Evolutionary conservation across 2,329 filamentous ascomycete species (phyloP).

Genomic region (Emmonsia crescens): DNA sequence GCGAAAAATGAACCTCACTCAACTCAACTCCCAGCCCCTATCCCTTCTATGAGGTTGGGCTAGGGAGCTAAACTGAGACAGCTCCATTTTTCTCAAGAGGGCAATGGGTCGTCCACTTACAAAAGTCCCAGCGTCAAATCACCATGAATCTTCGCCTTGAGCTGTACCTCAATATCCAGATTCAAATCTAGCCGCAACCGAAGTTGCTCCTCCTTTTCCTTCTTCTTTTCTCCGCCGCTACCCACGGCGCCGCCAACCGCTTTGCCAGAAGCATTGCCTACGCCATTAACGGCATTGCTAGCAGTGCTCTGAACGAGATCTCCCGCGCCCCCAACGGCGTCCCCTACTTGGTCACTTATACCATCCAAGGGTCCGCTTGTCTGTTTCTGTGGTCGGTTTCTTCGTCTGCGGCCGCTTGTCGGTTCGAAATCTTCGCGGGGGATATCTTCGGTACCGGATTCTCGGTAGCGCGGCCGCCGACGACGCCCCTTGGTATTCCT

Average conservation of each 20-base stretch:
- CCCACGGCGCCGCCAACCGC: conserved; percentile 30
- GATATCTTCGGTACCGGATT: conserved; percentile 43
- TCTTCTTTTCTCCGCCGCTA: conserved; percentile 32
- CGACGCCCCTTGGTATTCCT: conserved; percentile 28
- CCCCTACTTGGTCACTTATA: conserved; percentile 47
- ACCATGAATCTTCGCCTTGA: conserved; percentile 77
- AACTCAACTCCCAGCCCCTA: not conserved
- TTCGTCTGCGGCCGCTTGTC: conserved; percentile 42
- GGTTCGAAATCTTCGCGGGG: conserved; percentile 44
- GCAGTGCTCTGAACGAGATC: conserved; percentile 43
- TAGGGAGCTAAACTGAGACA: not conserved
- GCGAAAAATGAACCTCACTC: not conserved
- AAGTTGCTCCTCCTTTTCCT: conserved; percentile 52
- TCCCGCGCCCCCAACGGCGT: conserved; percentile 41
- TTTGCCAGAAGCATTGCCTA: conserved; percentile 31
- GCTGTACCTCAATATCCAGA: conserved; percentile 70
- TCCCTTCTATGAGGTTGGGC: not conserved
- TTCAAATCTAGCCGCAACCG: conserved; percentile 65
- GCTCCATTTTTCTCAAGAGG: not conserved
- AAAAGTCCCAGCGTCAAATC: conserved; percentile 69
- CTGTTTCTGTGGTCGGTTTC: conserved; percentile 39
- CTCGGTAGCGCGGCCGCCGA: conserved; percentile 25
- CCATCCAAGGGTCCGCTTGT: conserved; percentile 40
- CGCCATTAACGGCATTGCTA: conserved; percentile 36
- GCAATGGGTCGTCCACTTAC: conserved; percentile 41